Conservation (phyloP, 768 basidiomycete genomes). For the Amanita pallidorosea region DNA sequence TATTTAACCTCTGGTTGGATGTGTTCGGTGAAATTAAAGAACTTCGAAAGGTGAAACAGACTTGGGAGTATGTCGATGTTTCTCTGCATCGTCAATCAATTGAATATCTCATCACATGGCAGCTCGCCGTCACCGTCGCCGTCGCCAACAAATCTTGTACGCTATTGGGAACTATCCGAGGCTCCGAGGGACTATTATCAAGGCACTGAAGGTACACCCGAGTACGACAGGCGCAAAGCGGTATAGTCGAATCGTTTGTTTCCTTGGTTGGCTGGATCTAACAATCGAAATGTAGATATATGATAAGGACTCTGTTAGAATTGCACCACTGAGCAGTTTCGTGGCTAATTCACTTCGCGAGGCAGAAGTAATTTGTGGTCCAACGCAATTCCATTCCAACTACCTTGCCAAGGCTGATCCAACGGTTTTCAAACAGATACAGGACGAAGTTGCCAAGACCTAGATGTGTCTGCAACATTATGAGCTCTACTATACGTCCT, state of each 20-base stretch:
- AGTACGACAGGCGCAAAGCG: conserved; percentile 63
- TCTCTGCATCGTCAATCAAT: neutral
- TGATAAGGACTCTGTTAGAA: conserved; percentile 64
- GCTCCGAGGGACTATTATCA: conserved; percentile 50
- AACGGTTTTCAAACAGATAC: conserved; percentile 62
- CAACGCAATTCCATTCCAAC: conserved; percentile 42
- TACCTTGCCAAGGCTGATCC: conserved; percentile 65
- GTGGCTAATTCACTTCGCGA: conserved; percentile 49
- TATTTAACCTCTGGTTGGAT: conserved; percentile 83
- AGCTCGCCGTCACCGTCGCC: conserved; percentile 14
- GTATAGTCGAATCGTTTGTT: conserved; percentile 27
- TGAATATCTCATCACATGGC: neutral
- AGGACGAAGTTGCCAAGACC: conserved; percentile 31
- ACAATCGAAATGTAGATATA: conserved; percentile 36
- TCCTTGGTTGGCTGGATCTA: conserved; percentile 4
- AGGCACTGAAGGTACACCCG: conserved; percentile 59
- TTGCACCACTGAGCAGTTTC: conserved; percentile 47
- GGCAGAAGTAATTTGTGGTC: conserved; percentile 51
- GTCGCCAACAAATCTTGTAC: conserved; percentile 33
- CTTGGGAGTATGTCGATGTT: conserved; percentile 17
- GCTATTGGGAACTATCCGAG: conserved; percentile 63
- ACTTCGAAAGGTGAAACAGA: conserved; percentile 19
- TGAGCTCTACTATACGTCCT: neutral
- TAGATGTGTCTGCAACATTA: conserved; percentile 3
- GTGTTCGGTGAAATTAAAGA: conserved; percentile 84